phyloP scores from a whole-genome alignment of 2,329 filamentous ascomycete genomes.

The Rhinocladiella similis region DNA sequence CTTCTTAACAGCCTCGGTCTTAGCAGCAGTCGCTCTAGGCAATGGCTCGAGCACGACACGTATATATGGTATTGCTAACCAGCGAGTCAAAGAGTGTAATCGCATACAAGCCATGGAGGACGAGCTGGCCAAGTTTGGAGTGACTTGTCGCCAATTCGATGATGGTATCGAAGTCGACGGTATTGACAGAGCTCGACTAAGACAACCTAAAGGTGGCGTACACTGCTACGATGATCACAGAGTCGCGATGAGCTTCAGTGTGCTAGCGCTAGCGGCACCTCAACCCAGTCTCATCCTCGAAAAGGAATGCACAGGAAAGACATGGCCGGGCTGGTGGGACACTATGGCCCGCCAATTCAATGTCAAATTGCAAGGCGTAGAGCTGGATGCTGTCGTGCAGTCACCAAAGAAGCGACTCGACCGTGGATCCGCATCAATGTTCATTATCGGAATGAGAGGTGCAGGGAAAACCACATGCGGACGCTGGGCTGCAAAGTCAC shows the following conservation, averaged over 20 bases:
- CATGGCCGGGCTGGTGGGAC: slow-evolving; percentile 99
- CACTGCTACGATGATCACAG: slow-evolving; percentile 97
- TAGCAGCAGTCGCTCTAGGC: slow-evolving; percentile 83
- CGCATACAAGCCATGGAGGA: slow-evolving; percentile 94
- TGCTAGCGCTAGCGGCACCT: slow-evolving; percentile 73
- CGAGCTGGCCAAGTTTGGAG: slow-evolving; percentile 89
- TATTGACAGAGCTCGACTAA: slow-evolving; percentile 51
- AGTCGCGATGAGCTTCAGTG: slow-evolving; percentile 97
- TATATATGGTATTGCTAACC: slow-evolving; percentile 94
- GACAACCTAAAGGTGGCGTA: slow-evolving; percentile 65
- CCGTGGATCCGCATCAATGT: slow-evolving; percentile 65
- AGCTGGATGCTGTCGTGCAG: slow-evolving; percentile 47
- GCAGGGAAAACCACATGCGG: slow-evolving; percentile 95
- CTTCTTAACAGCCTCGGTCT: slow-evolving; percentile 89
- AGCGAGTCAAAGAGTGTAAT: slow-evolving; percentile 97
- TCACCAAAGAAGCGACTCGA: slow-evolving; percentile 39
- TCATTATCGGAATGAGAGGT: slow-evolving; percentile 96
- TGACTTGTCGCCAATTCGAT: slow-evolving; percentile 81
- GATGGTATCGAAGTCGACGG: slow-evolving; percentile 80
- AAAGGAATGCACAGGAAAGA: slow-evolving; percentile 92
- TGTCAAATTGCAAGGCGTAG: slow-evolving; percentile 73
- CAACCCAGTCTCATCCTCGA: slow-evolving; percentile 76
- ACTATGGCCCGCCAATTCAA: slow-evolving; percentile 75
- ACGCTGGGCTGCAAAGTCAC: slow-evolving; percentile 73
- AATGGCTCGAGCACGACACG: slow-evolving; percentile 64